These are phyloP conservation scores for Pichia cabralensis DNA, from an alignment of 805 yeast genomes.

Conservation along the genomic window DNA sequence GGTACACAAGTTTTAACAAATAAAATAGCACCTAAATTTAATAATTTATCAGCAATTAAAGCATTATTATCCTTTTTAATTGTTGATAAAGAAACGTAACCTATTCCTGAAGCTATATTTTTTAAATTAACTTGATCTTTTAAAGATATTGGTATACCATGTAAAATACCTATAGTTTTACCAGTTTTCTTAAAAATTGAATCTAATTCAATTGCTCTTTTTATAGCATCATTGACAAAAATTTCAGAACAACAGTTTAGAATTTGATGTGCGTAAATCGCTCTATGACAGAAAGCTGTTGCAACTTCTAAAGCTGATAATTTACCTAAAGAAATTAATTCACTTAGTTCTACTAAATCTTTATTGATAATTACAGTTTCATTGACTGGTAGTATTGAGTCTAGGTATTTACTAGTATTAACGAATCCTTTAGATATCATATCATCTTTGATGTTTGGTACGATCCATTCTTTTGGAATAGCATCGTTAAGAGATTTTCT, in stretches of 20 bases:
- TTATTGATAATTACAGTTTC: slow-evolving; percentile 7
- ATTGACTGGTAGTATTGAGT: slow-evolving; percentile 7
- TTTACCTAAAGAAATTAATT: slow-evolving; percentile 17
- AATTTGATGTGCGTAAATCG: slow-evolving; percentile 49
- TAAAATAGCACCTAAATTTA: slow-evolving; percentile 42
- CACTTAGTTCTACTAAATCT: slow-evolving; percentile 3
- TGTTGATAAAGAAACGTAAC: slow-evolving; percentile 28
- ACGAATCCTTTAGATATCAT: slow-evolving; percentile 28
- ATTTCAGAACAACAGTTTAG: slow-evolving; percentile 31
- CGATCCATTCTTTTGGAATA: slow-evolving; percentile 36
- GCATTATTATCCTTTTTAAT: slow-evolving; percentile 25
- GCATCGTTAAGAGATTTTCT: background rate
- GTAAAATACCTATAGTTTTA: slow-evolving; percentile 48
- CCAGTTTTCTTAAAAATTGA: slow-evolving; percentile 36
- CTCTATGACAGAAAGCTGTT: slow-evolving; percentile 47
- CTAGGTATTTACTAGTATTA: slow-evolving; percentile 22
- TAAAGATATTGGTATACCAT: slow-evolving; percentile 46
- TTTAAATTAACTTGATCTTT: slow-evolving; percentile 37
- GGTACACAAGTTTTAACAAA: slow-evolving; percentile 48
- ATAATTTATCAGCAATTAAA: slow-evolving; percentile 29
- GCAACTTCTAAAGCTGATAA: slow-evolving; percentile 37
- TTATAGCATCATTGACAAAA: slow-evolving; percentile 50
- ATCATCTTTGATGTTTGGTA: slow-evolving; percentile 27
- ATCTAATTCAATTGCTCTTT: slow-evolving; percentile 46
- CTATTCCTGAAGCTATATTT: slow-evolving; percentile 41